phyloP scores from a whole-genome alignment of 257 asterid species.

The Ilex aquifolium region DNA sequence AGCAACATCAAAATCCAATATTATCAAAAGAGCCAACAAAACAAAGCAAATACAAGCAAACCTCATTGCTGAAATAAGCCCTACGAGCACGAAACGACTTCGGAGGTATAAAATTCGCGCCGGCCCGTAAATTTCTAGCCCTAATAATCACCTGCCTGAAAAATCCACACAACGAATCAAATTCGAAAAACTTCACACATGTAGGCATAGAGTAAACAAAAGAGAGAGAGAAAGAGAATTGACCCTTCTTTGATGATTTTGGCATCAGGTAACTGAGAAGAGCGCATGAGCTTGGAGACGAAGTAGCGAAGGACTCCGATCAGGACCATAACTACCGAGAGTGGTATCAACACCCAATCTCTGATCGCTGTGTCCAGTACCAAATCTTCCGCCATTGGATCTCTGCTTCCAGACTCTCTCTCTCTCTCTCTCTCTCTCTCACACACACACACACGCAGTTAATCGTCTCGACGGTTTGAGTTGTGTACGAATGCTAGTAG shows the following conservation, averaged over 20 bases:
- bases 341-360: slow-evolving; percentile 91
- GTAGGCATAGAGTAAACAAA: not conserved
- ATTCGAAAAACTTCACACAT: not conserved
- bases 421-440: not conserved
- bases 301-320: slow-evolving; percentile 91
- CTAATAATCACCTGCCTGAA: slow-evolving; percentile 83
- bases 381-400: slow-evolving; percentile 84
- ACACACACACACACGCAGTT: too few species aligned
- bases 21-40: not conserved
- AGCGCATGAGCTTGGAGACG: slow-evolving; percentile 90
- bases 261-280: slow-evolving; percentile 69
- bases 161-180: not conserved
- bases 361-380: slow-evolving; percentile 94
- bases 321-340: slow-evolving; percentile 93
- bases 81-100: slow-evolving; percentile 89
- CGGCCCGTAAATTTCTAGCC: slow-evolving; percentile 94
- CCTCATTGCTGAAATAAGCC: slow-evolving; percentile 84
- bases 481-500: too few species aligned
- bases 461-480: too few species aligned
- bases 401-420: not conserved
- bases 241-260: slow-evolving; percentile 96
- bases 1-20: not conserved
- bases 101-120: slow-evolving; percentile 86
- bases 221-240: not conserved
- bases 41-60: slow-evolving; percentile 8